Percentiles rank a stretch among this genome's conserved stretches.
phyloP scores from a whole-genome alignment of 2,329 filamentous ascomycete species.

The Aspergillus brasiliensis region DNA sequence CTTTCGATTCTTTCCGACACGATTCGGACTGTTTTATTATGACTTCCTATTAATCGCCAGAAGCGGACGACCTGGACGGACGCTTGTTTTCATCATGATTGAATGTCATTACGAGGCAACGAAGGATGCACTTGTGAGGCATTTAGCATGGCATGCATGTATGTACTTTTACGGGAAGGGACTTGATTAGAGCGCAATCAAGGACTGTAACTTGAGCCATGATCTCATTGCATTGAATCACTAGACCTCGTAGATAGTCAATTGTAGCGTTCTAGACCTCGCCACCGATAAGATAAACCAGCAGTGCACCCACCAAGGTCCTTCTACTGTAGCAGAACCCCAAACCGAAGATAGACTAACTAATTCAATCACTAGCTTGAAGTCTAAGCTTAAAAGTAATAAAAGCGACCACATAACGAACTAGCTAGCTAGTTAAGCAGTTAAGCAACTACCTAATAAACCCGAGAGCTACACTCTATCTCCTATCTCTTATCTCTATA shows the following conservation, averaged over 20 bases:
- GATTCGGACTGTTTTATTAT: conserved; percentile 8
- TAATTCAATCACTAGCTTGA: not conserved
- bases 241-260: no score
- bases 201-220: not conserved
- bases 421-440: no score
- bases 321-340: not conserved
- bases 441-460: no score
- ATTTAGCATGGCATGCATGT: conserved; percentile 13
- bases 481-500: no score
- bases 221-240: not conserved
- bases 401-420: not conserved
- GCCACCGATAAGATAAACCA: not conserved
- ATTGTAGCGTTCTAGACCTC: not conserved
- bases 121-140: conserved; percentile 13
- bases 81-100: conserved; percentile 8
- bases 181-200: conserved; percentile 5
- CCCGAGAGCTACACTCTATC: no score
- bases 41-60: not conserved
- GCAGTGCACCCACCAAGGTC: not conserved
- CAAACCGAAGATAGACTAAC: not conserved
- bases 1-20: not conserved
- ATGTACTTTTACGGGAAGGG: conserved; percentile 15
- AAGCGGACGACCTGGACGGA: conserved; percentile 1
- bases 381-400: not conserved
- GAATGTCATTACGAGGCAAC: conserved; percentile 17